A percentile compares a stretch with the other conserved stretches of the same genome.
These are phyloP conservation scores for Cupressus sempervirens DNA, from an alignment of 75 land plant species.

Conservation along the genomic window DNA sequence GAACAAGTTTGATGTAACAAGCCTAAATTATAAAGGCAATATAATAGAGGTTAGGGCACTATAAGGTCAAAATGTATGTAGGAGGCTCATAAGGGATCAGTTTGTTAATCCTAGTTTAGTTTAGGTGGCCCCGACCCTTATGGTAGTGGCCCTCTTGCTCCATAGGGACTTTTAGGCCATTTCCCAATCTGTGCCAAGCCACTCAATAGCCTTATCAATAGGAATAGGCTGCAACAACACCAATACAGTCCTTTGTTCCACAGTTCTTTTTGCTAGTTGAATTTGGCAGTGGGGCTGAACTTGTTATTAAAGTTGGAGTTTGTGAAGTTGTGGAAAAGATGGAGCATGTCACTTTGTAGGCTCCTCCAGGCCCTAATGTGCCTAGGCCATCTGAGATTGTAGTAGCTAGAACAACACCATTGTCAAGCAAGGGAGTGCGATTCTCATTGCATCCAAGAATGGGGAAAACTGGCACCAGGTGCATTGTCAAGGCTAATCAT, in stretches of 20 bases:
- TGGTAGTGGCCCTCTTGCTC: constrained; percentile 20
- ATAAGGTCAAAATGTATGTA: no score
- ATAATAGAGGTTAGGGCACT: no score
- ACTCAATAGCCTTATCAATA: constrained; percentile 25
- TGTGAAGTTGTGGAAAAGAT: constrained; percentile 23
- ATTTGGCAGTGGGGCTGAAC: constrained; percentile 8
- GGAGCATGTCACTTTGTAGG: constrained; percentile 24
- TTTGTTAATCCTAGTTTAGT: no score
- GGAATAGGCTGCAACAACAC: neutral
- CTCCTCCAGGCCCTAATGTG: constrained; percentile 21
- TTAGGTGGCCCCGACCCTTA: constrained; percentile 19
- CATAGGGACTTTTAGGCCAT: constrained; percentile 17
- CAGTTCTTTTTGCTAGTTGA: constrained; percentile 3
- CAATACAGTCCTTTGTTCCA: neutral
- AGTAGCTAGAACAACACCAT: constrained; percentile 13
- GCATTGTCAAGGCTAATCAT: constrained; percentile 87
- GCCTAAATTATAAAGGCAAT: no score
- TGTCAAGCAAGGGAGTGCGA: constrained; percentile 67
- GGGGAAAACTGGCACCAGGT: constrained; percentile 54
- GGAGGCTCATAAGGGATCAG: no score
- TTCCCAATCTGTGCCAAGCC: constrained; percentile 91
- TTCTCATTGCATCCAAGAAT: constrained; percentile 83
- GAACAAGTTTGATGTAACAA: no score
- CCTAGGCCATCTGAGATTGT: constrained; percentile 27
- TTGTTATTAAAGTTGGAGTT: constrained; percentile 3